Evolutionary conservation across 306 rosid species (phyloP), one percentile per base, ranked within the genome.

Genomic region (Alnus glutinosa): DNA sequence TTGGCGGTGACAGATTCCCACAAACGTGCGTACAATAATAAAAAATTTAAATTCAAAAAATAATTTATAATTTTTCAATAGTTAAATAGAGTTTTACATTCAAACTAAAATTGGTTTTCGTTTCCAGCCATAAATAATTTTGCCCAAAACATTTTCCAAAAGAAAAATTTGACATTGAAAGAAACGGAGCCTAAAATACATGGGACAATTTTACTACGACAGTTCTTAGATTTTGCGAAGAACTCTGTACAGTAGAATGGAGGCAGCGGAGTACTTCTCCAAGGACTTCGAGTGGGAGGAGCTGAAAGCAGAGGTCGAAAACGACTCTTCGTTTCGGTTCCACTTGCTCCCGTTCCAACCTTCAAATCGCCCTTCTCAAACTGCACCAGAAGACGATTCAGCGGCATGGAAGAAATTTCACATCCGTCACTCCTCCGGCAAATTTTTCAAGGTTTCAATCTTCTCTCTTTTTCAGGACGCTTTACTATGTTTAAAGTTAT

Each of bases 251-350:
- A 39, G 28, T 1, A 67, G 39, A 9, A 68, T 68, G 61, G 85
- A 72, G 47, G 85, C 81, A 34, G 84, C 87, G 10, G 84, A 90
- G 70, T 94, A 91, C 87, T 86, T 89, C 82, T 85, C 86, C 55
- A 90, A 90, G 49, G 98, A 93, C 78, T 95, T 95, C 78, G 87
- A 90, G 0, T 95, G 98, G 98, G 96, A 89, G 11, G 89, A 91
- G 10, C 84, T 91, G n/a, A 82, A 85, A 75, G 79, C 88, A 15
- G 89, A 84, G 57, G 84, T 90, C 2, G 97, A 92, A 80, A 83
- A 83, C 76, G 89, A 87, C 84, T 87, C 92, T 55, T 57, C 52
- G 64, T 85, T 86, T 50, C 47, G 80, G 71, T 81, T 85, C 85
- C 98, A 93, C 79, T 81, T 88, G n/a, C 87, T 83, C 30, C 89